phyloP scores from a whole-genome alignment of 2,329 filamentous ascomycete genomes.

The Shiraia sp. region DNA sequence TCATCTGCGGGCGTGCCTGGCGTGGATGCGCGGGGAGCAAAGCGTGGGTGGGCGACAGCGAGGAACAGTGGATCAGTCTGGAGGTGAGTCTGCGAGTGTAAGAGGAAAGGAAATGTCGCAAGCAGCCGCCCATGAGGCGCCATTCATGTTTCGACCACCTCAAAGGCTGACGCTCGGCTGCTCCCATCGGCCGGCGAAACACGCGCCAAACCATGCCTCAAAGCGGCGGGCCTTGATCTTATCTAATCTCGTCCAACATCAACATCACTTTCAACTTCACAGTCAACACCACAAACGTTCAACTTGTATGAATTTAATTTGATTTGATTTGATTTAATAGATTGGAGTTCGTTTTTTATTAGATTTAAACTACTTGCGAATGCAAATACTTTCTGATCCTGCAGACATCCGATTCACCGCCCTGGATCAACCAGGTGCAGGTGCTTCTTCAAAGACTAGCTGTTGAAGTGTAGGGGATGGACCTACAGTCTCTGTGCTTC shows the following conservation, averaged over 20 bases:
- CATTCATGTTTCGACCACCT: background rate
- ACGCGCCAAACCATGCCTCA: background rate
- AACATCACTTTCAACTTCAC: no score
- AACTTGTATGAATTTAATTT: no score
- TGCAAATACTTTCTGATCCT: slow-evolving; percentile 50
- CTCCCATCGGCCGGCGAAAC: slow-evolving; percentile 8
- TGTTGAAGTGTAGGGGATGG: slow-evolving; percentile 59
- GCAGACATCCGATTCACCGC: slow-evolving; percentile 55
- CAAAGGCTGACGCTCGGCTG: no score
- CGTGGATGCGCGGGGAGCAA: slow-evolving; percentile 1
- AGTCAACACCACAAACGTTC: background rate
- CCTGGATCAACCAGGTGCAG: slow-evolving; percentile 28
- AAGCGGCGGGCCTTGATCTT: no score
- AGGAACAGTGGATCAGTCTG: no score
- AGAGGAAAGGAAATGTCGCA: no score
- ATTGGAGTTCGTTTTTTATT: slow-evolving; percentile 39
- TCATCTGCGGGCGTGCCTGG: background rate
- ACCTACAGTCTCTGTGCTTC: slow-evolving; percentile 47
- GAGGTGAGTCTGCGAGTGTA: background rate
- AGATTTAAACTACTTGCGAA: slow-evolving; percentile 41
- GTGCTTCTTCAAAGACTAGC: slow-evolving; percentile 48
- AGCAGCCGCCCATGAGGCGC: background rate
- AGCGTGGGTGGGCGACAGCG: no score
- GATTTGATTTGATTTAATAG: slow-evolving; percentile 1
- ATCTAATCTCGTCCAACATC: no score